phyloP scores from a whole-genome alignment of 345 rosid species.

The Eucalyptus guilfoylei region DNA sequence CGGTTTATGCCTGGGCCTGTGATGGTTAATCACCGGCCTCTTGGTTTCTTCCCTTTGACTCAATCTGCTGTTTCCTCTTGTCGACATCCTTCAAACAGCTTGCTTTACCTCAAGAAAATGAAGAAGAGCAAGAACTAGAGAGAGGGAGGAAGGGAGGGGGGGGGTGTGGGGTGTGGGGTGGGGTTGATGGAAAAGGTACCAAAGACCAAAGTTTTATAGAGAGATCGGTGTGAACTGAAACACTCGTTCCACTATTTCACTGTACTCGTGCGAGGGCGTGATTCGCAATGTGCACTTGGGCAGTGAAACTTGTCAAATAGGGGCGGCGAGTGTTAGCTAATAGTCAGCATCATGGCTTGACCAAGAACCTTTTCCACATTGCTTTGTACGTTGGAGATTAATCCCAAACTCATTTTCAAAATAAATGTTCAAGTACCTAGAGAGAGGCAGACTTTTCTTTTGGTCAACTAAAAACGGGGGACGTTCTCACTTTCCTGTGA shows the following conservation, averaged over 20 bases:
- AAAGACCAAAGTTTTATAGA: background rate
- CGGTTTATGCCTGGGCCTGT: background rate
- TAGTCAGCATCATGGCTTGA: background rate
- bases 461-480: background rate
- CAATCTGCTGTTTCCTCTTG: slow-evolving; percentile 7
- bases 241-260: background rate
- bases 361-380: background rate
- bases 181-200: background rate
- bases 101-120: background rate
- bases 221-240: background rate
- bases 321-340: background rate
- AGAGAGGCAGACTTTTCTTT: background rate
- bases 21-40: background rate
- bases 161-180: background rate
- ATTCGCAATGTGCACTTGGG: background rate
- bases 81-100: slow-evolving; percentile 10
- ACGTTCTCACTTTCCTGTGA: background rate
- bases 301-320: background rate
- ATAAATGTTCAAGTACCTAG: background rate
- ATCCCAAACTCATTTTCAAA: background rate
- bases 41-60: background rate
- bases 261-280: background rate
- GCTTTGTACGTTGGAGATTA: background rate
- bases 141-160: background rate
- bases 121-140: background rate